Base-by-base conservation (phyloP, 2,329 filamentous ascomycete genomes). In the Arthrinium puccinioides region DNA sequence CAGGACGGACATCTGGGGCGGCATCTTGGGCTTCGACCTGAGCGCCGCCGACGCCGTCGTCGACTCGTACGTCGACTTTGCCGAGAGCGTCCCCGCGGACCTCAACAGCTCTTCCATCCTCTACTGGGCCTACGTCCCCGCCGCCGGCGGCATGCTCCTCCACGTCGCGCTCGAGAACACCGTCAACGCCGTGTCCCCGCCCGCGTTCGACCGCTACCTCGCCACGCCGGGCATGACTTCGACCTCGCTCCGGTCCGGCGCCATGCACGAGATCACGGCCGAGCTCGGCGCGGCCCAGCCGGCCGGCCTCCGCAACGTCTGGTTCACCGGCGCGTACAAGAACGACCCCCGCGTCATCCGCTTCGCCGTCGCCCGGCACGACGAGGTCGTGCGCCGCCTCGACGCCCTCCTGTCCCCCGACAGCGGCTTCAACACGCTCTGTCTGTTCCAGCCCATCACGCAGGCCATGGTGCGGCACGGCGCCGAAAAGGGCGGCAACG, bases 391-490 rank as follows among this genome's bases (percentile, higher is more conserved):
- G 25, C 40, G 40, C 2, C 50, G 48, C 29, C 56, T 61, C 38
- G 42, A 53, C 16, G 47, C 37, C 5, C 48, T 48, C 3, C 49
- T 46, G 26, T 31, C 53, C 6, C 46, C 52, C 1, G 44, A 47
- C 9, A 44, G 52, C 4, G 40, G 43, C 14, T 47, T 60, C 16
- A 44, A 48, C 18, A 45, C 55, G 1, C 45, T 56, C 7, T 43
- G 50, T n/a, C 50, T 53, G 42, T 57, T 57, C 42, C 58, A 61
- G 37, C 56, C 57, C 21, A 44, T 61, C 20, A 55, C 55, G 1
- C 36, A 21, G 14, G 24, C 15, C 32, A 35, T 35, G 32, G 32
- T 35, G 21, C 23, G 14, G 32, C 32, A 35, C 32, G 23, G 32
- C 23, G 9, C 19, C 9, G 32, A 16, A 6, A 21, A 23, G 23